Evolutionary conservation across 805 yeast species (phyloP), one percentile per base, ranked within the genome.

Genomic region (Debaryomyces prosopidis): DNA sequence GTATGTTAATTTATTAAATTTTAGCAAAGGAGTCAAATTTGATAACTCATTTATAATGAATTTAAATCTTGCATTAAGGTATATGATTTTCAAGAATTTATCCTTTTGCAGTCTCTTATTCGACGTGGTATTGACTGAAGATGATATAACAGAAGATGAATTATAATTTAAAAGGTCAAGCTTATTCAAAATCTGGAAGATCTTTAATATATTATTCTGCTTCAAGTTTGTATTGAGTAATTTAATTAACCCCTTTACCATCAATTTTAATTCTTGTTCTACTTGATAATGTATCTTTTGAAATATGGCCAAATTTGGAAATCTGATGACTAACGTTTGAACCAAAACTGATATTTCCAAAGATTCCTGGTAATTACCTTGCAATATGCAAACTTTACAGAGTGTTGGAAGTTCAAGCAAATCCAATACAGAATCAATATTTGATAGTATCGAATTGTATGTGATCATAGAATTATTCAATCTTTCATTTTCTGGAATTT

Each of bases 301-400:
- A 30, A 89, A 77, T 1, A 86, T 57, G 1, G 67, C 62, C 7
- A 84, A 65, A 36, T 77, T 76, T 6, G 90, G 88, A 62, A 85
- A 91, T 47, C 95, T 73, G 14, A 83, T 79, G 0, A 77, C 70
- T 18, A 94, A 69, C 44, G 95, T 75, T 50, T 84, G 77, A 0
- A 87, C 82, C 55, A 87, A 82, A 26, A 86, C 77, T 10, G 90
- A 85, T 11, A 92, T 79, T 60, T 92, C 96, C 30, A 92, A 76
- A 8, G 97, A 90, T 57, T 90, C 96, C 28, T 89, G 86, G 59
- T 91, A 94, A 57, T 87, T 87, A 0, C 96, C 96, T 39, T 86
- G 85, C 39, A 81, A 75, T 9, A 91, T 88, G 64, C 97, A 89
- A n/a, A 91, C 82, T 39, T 83, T 77, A 28, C 92, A 83, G 39